Evolutionary conservation across 257 asterid genomes (phyloP).

Genomic region (Eucommia ulmoides): DNA sequence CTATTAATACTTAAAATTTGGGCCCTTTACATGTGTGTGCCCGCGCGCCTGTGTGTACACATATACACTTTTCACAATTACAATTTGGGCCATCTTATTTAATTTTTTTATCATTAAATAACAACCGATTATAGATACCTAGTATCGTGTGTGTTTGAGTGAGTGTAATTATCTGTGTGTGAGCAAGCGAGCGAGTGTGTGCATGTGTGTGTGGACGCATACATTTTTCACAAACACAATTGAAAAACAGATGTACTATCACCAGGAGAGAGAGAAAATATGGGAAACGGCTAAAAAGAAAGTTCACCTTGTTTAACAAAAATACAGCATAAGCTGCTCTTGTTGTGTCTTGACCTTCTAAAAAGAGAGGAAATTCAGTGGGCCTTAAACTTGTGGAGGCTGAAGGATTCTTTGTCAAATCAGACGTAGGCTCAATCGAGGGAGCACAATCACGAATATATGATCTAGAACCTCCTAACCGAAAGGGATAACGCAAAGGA

Average conservation of each 20-base stretch:
- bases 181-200: no score
- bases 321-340: conserved; percentile 98
- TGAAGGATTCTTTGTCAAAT: conserved; percentile 27
- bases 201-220: no score
- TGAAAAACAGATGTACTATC: neutral
- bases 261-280: neutral
- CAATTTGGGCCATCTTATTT: no score
- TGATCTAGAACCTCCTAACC: conserved; percentile 90
- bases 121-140: no score
- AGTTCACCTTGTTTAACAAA: conserved; percentile 86
- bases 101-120: no score
- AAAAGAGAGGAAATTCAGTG: conserved; percentile 77
- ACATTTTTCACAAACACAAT: neutral
- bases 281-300: neutral
- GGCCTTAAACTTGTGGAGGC: conserved; percentile 38
- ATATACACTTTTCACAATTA: no score
- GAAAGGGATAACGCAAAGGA: conserved; percentile 85
- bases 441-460: conserved; percentile 81
- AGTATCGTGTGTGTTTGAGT: no score
- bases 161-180: no score
- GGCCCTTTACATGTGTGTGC: no score
- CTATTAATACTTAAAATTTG: no score
- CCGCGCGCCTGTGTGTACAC: no score
- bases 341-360: conserved; percentile 94
- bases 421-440: conserved; percentile 54